Conservation (phyloP, 768 basidiomycete species). For the Tricholoma matsutake region DNA sequence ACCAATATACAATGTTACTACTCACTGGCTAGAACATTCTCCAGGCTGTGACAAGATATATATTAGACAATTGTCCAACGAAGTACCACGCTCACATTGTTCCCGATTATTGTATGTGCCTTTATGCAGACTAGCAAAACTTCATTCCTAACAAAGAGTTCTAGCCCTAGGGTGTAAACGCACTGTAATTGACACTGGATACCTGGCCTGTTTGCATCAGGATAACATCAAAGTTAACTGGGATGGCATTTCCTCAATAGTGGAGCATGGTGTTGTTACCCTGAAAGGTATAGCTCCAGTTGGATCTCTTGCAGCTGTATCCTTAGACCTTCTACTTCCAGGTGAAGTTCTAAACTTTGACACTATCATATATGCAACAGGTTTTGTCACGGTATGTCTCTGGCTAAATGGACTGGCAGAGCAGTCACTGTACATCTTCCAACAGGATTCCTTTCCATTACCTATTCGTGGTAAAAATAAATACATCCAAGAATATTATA, state of each 20-base stretch:
- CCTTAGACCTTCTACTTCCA: constrained; percentile 6
- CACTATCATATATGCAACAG: constrained; percentile 39
- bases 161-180: constrained; percentile 54
- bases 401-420: neutral
- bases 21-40: neutral
- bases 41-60: constrained; percentile 25
- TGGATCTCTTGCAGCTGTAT: neutral
- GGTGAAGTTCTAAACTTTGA: constrained; percentile 35
- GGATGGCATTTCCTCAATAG: constrained; percentile 37
- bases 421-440: neutral
- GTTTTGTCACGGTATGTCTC: constrained; percentile 27
- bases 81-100: constrained; percentile 43
- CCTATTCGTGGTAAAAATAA: constrained; percentile 27
- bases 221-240: constrained; percentile 45
- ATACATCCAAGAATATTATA: constrained; percentile 39
- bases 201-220: constrained; percentile 41
- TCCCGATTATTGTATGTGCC: constrained; percentile 44
- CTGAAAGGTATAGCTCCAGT: constrained; percentile 27
- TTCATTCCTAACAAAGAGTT: neutral
- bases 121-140: neutral
- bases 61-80: constrained; percentile 38
- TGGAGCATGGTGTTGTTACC: constrained; percentile 41
- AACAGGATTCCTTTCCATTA: constrained; percentile 33
- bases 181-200: constrained; percentile 46
- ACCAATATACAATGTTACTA: too few species aligned